These are phyloP conservation scores for Urtica urens DNA, from an alignment of 306 rosid genomes.

Conservation along the genomic window DNA sequence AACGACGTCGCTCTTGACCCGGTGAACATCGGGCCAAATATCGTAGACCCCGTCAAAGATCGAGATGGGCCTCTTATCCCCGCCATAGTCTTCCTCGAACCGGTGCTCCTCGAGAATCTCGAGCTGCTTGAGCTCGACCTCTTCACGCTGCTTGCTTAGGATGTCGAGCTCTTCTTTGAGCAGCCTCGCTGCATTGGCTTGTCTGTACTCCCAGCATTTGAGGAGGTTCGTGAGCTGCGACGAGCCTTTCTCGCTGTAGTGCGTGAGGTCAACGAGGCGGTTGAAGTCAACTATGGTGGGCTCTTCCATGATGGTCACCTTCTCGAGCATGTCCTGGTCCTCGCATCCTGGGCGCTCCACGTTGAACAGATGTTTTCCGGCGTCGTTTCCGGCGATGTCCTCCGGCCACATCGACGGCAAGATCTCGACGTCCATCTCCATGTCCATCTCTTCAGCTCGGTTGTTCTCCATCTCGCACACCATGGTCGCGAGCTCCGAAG, in stretches of 20 bases:
- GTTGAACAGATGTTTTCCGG: constrained; percentile 75
- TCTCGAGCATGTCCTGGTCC: constrained; percentile 88
- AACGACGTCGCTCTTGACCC: constrained; percentile 46
- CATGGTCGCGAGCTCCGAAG: constrained; percentile 29
- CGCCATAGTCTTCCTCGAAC: constrained; percentile 63
- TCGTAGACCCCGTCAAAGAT: constrained; percentile 74
- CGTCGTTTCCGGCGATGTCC: constrained; percentile 60
- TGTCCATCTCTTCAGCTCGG: constrained; percentile 66
- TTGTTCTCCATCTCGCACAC: constrained; percentile 81
- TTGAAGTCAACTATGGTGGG: constrained; percentile 73
- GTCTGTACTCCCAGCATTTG: constrained; percentile 84
- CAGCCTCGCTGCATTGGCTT: constrained; percentile 79
- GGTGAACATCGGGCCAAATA: constrained; percentile 61
- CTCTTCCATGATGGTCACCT: constrained; percentile 65
- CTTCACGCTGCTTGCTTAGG: constrained; percentile 58
- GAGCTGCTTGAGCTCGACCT: constrained; percentile 80
- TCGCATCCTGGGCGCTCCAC: constrained; percentile 75
- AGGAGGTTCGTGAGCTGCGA: constrained; percentile 70
- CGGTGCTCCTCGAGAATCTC: constrained; percentile 67
- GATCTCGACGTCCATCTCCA: constrained; percentile 47
- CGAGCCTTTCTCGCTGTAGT: constrained; percentile 74
- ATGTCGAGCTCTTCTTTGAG: constrained; percentile 78
- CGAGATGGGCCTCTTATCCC: constrained; percentile 75
- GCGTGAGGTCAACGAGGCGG: constrained; percentile 72
- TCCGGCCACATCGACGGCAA: constrained; percentile 99